phyloP scores from a whole-genome alignment of 1,139 yeast genomes.

The Taiozyma sp. region DNA sequence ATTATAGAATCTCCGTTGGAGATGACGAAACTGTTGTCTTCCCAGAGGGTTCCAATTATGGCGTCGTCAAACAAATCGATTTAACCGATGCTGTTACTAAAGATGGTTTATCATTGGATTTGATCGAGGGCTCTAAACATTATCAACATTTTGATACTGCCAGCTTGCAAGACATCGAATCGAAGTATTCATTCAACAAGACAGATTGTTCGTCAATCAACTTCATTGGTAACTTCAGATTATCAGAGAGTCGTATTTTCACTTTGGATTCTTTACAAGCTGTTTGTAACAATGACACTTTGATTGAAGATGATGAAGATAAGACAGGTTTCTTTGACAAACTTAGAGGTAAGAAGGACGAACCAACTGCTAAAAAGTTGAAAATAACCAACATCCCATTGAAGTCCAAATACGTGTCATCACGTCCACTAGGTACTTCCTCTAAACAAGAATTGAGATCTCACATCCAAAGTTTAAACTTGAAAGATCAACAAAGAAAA shows the following conservation, averaged over 20 bases:
- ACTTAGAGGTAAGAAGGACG: constrained; percentile 7
- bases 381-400: constrained; percentile 13
- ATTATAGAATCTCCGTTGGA: constrained; percentile 36
- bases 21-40: constrained; percentile 31
- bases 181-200: constrained; percentile 32
- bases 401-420: constrained; percentile 34
- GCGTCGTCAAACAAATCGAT: constrained; percentile 26
- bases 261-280: constrained; percentile 37
- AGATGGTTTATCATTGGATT: constrained; percentile 28
- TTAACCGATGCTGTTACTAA: constrained; percentile 5
- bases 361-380: constrained; percentile 3
- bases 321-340: constrained; percentile 12
- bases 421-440: constrained; percentile 40
- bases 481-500: constrained; percentile 42
- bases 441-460: constrained; percentile 31
- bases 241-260: constrained; percentile 48
- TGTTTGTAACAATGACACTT: constrained; percentile 28
- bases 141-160: constrained; percentile 31
- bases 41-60: constrained; percentile 35
- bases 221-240: constrained; percentile 39
- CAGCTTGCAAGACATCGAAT: constrained; percentile 17
- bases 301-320: not conserved
- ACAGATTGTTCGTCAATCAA: constrained; percentile 41
- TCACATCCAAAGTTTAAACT: constrained; percentile 21
- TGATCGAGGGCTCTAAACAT: constrained; percentile 51